These are phyloP conservation scores for Chlamydomonas reinhardtii DNA, from an alignment of 163 green algal species.

Conservation along the genomic window DNA sequence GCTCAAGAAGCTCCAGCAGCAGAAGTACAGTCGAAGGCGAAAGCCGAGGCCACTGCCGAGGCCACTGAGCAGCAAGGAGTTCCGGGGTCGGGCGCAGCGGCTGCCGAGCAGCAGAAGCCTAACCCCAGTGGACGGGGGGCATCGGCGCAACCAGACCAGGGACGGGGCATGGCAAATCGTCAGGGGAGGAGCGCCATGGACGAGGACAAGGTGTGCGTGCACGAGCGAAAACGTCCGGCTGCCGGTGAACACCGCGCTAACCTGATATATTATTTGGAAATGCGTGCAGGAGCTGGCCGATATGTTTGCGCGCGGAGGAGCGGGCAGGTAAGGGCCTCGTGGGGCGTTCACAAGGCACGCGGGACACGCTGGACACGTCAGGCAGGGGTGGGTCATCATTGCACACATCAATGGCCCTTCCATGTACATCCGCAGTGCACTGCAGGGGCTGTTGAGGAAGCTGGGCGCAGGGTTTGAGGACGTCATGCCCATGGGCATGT, in stretches of 20 bases:
- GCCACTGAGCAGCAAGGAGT: neutral
- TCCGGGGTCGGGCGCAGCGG: neutral
- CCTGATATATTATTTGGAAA: too few species aligned
- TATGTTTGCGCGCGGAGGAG: slow-evolving; percentile 55
- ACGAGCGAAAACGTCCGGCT: too few species aligned
- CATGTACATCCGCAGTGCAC: slow-evolving; percentile 48
- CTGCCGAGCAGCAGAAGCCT: neutral
- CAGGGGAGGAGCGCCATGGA: slow-evolving; percentile 15
- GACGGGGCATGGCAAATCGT: slow-evolving; percentile 34
- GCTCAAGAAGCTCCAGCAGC: neutral
- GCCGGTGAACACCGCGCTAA: too few species aligned
- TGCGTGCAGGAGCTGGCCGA: slow-evolving; percentile 57
- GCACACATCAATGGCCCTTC: too few species aligned
- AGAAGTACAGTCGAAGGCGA: too few species aligned
- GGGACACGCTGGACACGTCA: too few species aligned
- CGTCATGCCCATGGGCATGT: slow-evolving; percentile 70
- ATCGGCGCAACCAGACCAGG: neutral
- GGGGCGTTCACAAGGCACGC: too few species aligned
- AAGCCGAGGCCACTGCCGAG: neutral
- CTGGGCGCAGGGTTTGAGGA: slow-evolving; percentile 92
- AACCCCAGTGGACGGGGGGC: neutral
- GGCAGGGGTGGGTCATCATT: too few species aligned
- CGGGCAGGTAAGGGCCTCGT: slow-evolving; percentile 48
- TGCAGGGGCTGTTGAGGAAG: slow-evolving; percentile 91
- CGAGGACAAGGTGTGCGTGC: slow-evolving; percentile 19